Conservation (phyloP, 2,329 filamentous ascomycete species). For the Talaromyces sp. region DNA sequence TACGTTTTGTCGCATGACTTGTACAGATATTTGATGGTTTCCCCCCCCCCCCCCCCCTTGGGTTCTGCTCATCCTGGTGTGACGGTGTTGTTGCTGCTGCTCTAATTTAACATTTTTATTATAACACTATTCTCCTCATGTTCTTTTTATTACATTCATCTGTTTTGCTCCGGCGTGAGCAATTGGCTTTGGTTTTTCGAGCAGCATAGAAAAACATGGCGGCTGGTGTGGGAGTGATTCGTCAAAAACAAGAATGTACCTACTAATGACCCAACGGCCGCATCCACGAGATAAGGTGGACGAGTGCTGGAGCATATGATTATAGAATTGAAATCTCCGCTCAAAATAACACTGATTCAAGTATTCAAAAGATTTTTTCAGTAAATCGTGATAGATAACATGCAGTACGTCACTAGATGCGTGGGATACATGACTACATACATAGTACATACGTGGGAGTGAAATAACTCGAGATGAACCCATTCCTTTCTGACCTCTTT, state of each 20-base stretch:
- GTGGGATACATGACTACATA: too few relatives aligned
- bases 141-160: conserved; percentile 9
- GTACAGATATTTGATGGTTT: conserved; percentile 13
- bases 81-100: conserved; percentile 7
- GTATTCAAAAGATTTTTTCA: background rate
- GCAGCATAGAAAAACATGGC: conserved; percentile 6
- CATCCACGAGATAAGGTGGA: conserved; percentile 2
- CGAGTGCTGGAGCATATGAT: conserved; percentile 11
- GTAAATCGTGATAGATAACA: too few relatives aligned
- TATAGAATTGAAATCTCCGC: conserved; percentile 12
- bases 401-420: too few relatives aligned
- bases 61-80: conserved; percentile 7
- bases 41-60: background rate
- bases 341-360: conserved; percentile 2
- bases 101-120: conserved; percentile 2
- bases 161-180: background rate
- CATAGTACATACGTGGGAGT: too few relatives aligned
- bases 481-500: conserved; percentile 23
- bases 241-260: conserved; percentile 9
- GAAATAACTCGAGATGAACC: conserved; percentile 15
- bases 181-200: conserved; percentile 8
- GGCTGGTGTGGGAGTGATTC: conserved; percentile 1
- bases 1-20: conserved; percentile 14
- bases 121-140: conserved; percentile 3
- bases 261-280: conserved; percentile 11